Evolutionary conservation across 805 yeast species (phyloP).

Genomic region (Kurtzmaniella cleridarum): DNA sequence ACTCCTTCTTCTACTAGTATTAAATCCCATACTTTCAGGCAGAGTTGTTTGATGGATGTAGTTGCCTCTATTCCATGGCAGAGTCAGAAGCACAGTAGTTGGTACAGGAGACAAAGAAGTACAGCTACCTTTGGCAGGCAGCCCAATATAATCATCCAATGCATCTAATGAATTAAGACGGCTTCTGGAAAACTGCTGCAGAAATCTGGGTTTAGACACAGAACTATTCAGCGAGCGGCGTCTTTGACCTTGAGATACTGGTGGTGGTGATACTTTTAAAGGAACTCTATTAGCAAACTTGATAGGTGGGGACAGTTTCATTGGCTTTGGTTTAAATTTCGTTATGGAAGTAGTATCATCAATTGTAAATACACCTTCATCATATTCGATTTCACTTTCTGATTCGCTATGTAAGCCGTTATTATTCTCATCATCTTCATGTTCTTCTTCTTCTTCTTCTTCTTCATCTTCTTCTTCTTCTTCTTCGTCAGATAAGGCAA

Average conservation of each 20-base stretch:
- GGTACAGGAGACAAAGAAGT: conserved; percentile 34
- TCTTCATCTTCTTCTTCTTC: conserved; percentile 22
- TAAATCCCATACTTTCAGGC: conserved; percentile 16
- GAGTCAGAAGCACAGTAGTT: conserved; percentile 12
- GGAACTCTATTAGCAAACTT: conserved; percentile 41
- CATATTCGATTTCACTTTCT: conserved; percentile 32
- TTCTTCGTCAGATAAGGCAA: conserved; percentile 11
- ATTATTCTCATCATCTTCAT: conserved; percentile 25
- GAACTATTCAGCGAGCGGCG: conserved; percentile 26
- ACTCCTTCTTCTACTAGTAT: conserved; percentile 27
- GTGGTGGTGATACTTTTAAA: conserved; percentile 33
- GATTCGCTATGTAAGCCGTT: conserved; percentile 31
- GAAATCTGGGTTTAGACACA: conserved; percentile 16
- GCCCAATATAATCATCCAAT: conserved; percentile 35
- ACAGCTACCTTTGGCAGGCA: conserved; percentile 34
- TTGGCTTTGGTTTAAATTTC: conserved; percentile 7
- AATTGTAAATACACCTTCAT: conserved; percentile 13
- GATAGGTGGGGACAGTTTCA: conserved; percentile 12
- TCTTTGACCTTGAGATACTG: conserved; percentile 15
- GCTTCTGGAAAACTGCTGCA: conserved; percentile 31
- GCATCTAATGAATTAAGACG: conserved; percentile 39
- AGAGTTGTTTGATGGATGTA: conserved; percentile 11
- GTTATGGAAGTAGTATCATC: conserved; percentile 8
- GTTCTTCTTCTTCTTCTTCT: conserved; percentile 16
- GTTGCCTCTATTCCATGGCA: conserved; percentile 16